phyloP scores from a whole-genome alignment of 495 filamentous ascomycete genomes.

The Cetradonia linearis region DNA sequence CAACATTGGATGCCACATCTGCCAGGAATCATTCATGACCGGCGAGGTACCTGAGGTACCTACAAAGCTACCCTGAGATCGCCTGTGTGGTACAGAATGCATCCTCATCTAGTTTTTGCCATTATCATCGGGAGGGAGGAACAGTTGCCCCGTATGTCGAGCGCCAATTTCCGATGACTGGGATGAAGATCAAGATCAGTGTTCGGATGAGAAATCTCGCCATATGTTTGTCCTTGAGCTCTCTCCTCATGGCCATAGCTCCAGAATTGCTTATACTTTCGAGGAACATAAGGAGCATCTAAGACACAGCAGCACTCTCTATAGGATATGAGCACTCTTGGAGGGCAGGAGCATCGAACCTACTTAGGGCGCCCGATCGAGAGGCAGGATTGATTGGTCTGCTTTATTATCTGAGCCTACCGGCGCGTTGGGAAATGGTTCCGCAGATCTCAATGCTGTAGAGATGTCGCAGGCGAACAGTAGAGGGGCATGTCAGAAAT shows the following conservation, averaged over 20 bases:
- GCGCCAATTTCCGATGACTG: neutral
- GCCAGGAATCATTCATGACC: neutral
- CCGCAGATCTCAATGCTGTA: no score
- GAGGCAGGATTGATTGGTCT: no score
- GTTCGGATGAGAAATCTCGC: neutral
- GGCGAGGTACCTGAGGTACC: neutral
- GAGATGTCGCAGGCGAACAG: no score
- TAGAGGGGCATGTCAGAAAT: no score
- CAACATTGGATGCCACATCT: neutral
- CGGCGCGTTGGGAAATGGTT: no score
- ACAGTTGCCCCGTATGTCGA: neutral
- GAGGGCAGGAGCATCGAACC: no score
- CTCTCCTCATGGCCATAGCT: neutral
- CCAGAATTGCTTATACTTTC: no score
- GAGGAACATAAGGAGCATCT: no score
- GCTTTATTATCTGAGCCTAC: no score
- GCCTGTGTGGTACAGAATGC: neutral
- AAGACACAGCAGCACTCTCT: no score
- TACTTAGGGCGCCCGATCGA: no score
- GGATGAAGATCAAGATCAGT: neutral
- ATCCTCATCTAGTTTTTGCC: neutral
- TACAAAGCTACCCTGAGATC: neutral
- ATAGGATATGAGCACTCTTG: no score
- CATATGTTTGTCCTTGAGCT: neutral
- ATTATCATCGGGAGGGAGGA: neutral